phyloP scores from a whole-genome alignment of 352 stramenopile species.

The Blastocystis sp. region DNA sequence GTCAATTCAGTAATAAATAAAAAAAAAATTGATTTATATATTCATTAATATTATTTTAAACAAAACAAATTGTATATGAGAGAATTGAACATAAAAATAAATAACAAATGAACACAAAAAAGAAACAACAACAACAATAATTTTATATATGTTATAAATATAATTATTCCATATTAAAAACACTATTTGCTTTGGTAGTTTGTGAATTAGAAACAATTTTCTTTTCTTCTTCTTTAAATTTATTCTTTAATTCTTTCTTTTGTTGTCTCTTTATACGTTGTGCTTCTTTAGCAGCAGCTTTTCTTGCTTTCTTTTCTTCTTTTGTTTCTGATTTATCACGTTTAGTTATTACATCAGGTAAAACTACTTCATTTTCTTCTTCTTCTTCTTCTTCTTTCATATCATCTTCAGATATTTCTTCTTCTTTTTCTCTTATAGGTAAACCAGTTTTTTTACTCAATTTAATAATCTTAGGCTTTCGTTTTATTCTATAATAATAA shows the following conservation, averaged over 20 bases:
- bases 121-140: too few relatives aligned
- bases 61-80: too few relatives aligned
- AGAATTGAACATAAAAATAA: too few relatives aligned
- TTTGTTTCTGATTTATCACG: slow-evolving; percentile 15
- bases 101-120: too few relatives aligned
- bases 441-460: slow-evolving; percentile 29
- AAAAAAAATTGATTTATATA: too few relatives aligned
- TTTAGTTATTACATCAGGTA: slow-evolving; percentile 3
- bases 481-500: background rate
- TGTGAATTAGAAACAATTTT: too few relatives aligned
- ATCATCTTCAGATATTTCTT: slow-evolving; percentile 10
- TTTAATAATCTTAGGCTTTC: slow-evolving; percentile 14
- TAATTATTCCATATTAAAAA: too few relatives aligned
- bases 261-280: slow-evolving; percentile 26
- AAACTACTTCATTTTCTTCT: slow-evolving; percentile 3
- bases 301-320: slow-evolving; percentile 15
- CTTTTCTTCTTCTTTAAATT: slow-evolving; percentile 28
- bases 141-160: too few relatives aligned
- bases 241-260: slow-evolving; percentile 21
- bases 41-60: too few relatives aligned
- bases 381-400: slow-evolving; percentile 25
- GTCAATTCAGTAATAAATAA: too few relatives aligned
- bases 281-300: slow-evolving; percentile 18
- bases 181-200: too few relatives aligned
- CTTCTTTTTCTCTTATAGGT: slow-evolving; percentile 8